Conservation (phyloP, 1,139 yeast genomes). For the Sugiyamaella japonica region DNA sequence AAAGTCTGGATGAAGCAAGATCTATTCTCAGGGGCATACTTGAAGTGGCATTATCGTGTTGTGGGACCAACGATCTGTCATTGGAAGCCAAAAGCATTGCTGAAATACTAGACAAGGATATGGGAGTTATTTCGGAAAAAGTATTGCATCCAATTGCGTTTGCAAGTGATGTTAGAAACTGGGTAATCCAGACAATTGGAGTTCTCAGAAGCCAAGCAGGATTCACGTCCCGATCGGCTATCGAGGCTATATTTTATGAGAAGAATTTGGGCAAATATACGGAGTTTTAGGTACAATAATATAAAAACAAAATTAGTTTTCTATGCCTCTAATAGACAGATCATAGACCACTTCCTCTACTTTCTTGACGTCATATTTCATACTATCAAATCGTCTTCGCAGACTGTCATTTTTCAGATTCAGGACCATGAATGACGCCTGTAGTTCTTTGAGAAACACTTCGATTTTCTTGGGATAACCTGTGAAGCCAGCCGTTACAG, state of each 20-base stretch:
- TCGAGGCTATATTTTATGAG: constrained; percentile 24
- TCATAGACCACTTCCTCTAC: constrained; percentile 41
- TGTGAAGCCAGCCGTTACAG: constrained; percentile 34
- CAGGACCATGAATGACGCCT: constrained; percentile 36
- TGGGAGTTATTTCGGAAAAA: constrained; percentile 22
- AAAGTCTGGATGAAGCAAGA: constrained; percentile 19
- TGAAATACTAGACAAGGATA: constrained; percentile 25
- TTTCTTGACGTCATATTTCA: constrained; percentile 41
- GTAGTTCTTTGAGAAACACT: constrained; percentile 36
- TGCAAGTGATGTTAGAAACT: constrained; percentile 31
- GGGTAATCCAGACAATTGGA: constrained; percentile 33
- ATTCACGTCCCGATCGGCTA: constrained; percentile 28
- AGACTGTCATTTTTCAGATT: constrained; percentile 40
- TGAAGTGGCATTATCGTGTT: constrained; percentile 11
- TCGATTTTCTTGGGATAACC: constrained; percentile 24
- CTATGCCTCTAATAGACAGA: constrained; percentile 34
- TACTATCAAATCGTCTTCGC: constrained; percentile 37
- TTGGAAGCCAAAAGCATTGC: constrained; percentile 23
- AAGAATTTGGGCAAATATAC: constrained; percentile 4
- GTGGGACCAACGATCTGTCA: constrained; percentile 18
- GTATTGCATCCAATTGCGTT: constrained; percentile 25
- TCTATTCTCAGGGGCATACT: constrained; percentile 20
- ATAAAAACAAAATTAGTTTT: neutral
- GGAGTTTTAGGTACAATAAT: constrained; percentile 3
- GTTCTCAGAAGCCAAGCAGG: constrained; percentile 30